These are phyloP conservation scores for Arbutus unedo DNA, from an alignment of 148 eudicot species.

Conservation along the genomic window DNA sequence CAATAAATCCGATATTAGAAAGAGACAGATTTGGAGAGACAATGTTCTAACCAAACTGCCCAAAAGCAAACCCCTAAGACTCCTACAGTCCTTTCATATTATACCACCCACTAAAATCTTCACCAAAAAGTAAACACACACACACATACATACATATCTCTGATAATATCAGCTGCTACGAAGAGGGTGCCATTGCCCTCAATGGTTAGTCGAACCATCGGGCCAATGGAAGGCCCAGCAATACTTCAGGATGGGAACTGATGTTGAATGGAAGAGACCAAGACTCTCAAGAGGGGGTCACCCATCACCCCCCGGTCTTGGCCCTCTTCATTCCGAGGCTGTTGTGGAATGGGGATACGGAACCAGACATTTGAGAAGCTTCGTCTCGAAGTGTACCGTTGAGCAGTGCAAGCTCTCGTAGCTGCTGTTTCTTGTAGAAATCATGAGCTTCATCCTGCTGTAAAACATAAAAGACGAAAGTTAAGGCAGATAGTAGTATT, in stretches of 20 bases:
- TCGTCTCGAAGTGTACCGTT: conserved; percentile 94
- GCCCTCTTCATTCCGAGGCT: conserved; percentile 96
- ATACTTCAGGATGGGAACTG: conserved; percentile 13
- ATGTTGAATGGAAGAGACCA: conserved; percentile 18
- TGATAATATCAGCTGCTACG: conserved; percentile 26
- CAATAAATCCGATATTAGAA: conserved; percentile 21
- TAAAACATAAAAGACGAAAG: neutral
- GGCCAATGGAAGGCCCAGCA: conserved; percentile 28
- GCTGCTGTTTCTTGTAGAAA: conserved; percentile 90
- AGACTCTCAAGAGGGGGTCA: conserved; percentile 15
- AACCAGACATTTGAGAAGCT: conserved; percentile 81
- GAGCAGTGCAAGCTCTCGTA: conserved; percentile 83
- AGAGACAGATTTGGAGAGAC: conserved; percentile 3
- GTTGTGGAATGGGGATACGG: conserved; percentile 90
- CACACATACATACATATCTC: conserved; percentile 5
- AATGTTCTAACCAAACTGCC: conserved; percentile 24
- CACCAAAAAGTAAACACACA: conserved; percentile 18
- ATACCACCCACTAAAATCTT: conserved; percentile 23
- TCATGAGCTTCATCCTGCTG: conserved; percentile 92
- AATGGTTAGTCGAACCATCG: conserved; percentile 28
- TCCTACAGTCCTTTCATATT: conserved; percentile 17
- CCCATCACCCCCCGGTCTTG: conserved; percentile 62
- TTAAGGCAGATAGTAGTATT: neutral
- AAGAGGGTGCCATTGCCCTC: conserved; percentile 33
- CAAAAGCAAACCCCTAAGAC: conserved; percentile 18